Evolutionary conservation across 1,284 basidiomycete genomes (phyloP), one percentile per base, ranked within the genome.

Genomic region (Retiboletus flavoniger): DNA sequence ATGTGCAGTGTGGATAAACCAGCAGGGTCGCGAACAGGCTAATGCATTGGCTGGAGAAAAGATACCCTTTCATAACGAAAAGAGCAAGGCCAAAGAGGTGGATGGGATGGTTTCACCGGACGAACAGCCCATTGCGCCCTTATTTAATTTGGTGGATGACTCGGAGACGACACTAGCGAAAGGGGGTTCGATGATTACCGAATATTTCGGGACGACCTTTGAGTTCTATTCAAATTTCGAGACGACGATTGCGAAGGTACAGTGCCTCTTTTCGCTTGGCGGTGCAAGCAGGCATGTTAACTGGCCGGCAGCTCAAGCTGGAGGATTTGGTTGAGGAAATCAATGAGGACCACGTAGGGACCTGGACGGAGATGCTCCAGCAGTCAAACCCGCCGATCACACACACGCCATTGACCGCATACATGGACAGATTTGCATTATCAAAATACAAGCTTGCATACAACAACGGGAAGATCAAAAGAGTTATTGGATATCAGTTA

Each of bases 81-180:
- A 87, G 73, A 79, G 72, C 61, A 87, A 85, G 67, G 73, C 79
- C 16, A 77, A 75, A 54, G 81, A 82, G 47, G 80, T 88, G 13
- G 77, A 82, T 39, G 85, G 83, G 44, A 77, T 87, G 69, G 73
- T 82, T 17, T 73, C 84, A 5, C 76, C 81, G 14, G 76, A 81
- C 43, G 72, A 76, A 60, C 84, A 85, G 60, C 72, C 87, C 9
- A 67, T 82, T 31, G 87, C 86, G 3, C 91, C 92, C 10, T 61
- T 95, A 34, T 95, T 95, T 75, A 93, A 95, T 67, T 68, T 95
- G 53, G 91, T 88, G 55, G 93, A 95, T 66, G 89, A 94, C 56
- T 84, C 85, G 11, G 79, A 91, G 50, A 85, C 83, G 56, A 93
- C 91, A 2, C 78, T 92, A 53, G 76, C 87, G 29, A 87, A 85